Conservation (phyloP, 2,329 filamentous ascomycete species). For the Colletotrichum euphorbiae region DNA sequence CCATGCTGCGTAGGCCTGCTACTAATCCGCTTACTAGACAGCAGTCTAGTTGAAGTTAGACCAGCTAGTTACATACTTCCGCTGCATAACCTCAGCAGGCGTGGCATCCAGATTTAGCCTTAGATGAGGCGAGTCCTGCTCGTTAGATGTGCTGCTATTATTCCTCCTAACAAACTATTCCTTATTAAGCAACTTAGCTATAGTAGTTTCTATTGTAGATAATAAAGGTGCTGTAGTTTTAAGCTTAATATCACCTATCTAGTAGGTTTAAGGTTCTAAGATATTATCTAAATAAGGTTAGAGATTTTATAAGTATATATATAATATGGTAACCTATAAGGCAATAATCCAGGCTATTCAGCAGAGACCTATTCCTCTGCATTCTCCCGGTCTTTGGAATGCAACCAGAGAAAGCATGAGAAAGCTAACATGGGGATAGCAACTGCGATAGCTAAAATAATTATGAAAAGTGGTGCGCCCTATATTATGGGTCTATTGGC, state of each 20-base stretch:
- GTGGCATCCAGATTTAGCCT: constrained; percentile 10
- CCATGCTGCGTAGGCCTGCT: background rate
- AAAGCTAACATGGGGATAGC: constrained; percentile 1
- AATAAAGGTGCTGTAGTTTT: constrained; percentile 7
- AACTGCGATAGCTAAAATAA: background rate
- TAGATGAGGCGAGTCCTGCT: background rate
- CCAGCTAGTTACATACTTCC: constrained; percentile 10
- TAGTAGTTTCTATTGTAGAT: background rate
- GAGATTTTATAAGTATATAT: background rate
- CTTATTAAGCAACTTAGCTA: background rate
- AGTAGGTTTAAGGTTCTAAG: background rate
- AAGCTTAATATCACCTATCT: constrained; percentile 6
- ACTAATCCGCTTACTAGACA: constrained; percentile 3
- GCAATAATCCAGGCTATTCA: background rate
- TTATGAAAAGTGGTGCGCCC: constrained; percentile 14
- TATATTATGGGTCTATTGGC: constrained; percentile 10
- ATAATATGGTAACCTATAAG: background rate
- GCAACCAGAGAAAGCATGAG: constrained; percentile 13
- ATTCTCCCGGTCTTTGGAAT: constrained; percentile 4
- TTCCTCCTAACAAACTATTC: background rate
- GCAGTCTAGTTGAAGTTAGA: constrained; percentile 11
- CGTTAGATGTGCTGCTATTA: background rate
- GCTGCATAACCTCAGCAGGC: constrained; percentile 5
- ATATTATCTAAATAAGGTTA: constrained; percentile 10
- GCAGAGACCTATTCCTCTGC: too few species aligned